Conservation (phyloP, 495 filamentous ascomycete genomes). For the Wilcoxina mikolae region DNA sequence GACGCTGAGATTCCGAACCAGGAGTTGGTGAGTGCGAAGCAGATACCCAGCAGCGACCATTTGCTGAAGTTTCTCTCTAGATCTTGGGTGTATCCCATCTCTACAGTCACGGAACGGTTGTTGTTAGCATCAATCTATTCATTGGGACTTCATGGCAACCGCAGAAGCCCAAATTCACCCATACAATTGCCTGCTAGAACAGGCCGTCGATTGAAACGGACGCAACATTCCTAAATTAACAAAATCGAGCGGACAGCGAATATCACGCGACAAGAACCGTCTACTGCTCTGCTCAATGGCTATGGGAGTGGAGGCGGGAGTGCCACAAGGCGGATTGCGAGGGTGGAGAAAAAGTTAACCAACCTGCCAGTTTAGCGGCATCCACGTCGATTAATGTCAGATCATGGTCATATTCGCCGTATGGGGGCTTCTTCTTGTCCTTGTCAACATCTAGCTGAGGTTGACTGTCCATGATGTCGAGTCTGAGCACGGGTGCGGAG, state of each 20-base stretch:
- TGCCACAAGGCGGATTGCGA: no score
- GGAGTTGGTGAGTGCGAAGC: conserved; percentile 49
- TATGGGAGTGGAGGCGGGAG: no score
- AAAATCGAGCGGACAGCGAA: no score
- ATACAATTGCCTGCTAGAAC: not conserved
- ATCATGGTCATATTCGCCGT: conserved; percentile 8
- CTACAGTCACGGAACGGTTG: conserved; percentile 10
- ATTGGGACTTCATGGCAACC: no score
- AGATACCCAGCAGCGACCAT: conserved; percentile 43
- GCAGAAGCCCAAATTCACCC: not conserved
- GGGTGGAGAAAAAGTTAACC: not conserved
- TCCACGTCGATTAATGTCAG: conserved; percentile 16
- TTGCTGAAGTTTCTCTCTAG: conserved; percentile 45
- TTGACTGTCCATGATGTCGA: no score
- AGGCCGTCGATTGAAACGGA: not conserved
- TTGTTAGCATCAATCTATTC: no score
- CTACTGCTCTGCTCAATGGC: no score
- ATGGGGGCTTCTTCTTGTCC: no score
- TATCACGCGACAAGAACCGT: no score
- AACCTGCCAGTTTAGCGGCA: conserved; percentile 26
- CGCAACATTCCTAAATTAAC: not conserved
- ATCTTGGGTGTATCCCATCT: conserved; percentile 47
- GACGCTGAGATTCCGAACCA: conserved; percentile 49
- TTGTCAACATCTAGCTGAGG: no score
- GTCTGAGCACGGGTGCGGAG: no score